Percentiles rank a stretch among this genome's conserved stretches.
phyloP scores from a whole-genome alignment of 1,284 basidiomycete genomes.

The Laetiporus sulphureus region DNA sequence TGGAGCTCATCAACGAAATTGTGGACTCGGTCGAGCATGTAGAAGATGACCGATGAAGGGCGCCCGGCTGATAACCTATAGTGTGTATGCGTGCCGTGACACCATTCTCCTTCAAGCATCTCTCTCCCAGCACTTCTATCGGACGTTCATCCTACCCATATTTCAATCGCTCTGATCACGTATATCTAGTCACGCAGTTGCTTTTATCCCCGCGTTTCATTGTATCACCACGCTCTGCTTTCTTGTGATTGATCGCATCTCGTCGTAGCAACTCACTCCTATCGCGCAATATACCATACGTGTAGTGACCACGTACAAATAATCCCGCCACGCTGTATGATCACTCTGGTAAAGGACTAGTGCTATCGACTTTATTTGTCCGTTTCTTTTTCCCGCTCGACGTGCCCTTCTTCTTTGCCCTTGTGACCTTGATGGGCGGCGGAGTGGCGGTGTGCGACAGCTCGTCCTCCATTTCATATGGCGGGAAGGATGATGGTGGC shows the following conservation, averaged over 20 bases:
- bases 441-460: conserved; percentile 46
- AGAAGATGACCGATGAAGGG: conserved; percentile 47
- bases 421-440: conserved; percentile 68
- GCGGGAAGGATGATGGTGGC: conserved; percentile 45
- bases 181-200: conserved; percentile 20
- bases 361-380: conserved; percentile 24
- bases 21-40: conserved; percentile 90
- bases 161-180: conserved; percentile 1
- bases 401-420: conserved; percentile 62
- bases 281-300: conserved; percentile 23
- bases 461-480: conserved; percentile 45
- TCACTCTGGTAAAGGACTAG: conserved; percentile 6
- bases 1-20: conserved; percentile 81
- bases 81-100: neutral
- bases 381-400: conserved; percentile 59
- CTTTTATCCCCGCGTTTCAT: conserved; percentile 16
- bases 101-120: neutral
- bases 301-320: conserved; percentile 17
- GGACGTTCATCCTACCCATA: conserved; percentile 4
- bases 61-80: too few relatives aligned
- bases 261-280: conserved; percentile 16
- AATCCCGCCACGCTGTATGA: conserved; percentile 16
- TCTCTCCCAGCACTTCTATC: conserved; percentile 9
- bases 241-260: conserved; percentile 11
- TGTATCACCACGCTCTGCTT: conserved; percentile 11